Percentiles rank a stretch among this genome's conserved stretches.
Evolutionary conservation across 176 grass and related monocot genomes (phyloP).

Genomic region (Oryza brachyantha): DNA sequence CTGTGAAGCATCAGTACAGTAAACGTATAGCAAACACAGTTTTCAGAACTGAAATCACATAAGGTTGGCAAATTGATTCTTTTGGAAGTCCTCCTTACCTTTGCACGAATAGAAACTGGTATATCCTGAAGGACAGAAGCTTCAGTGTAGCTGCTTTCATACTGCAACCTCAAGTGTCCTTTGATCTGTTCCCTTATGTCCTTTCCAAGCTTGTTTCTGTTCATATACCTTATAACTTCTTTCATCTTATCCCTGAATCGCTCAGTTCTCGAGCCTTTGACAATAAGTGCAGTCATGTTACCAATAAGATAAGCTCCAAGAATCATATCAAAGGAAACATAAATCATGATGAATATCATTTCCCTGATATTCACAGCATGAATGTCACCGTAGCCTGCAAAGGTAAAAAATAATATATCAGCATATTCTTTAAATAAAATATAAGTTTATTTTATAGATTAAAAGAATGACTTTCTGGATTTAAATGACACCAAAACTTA

Average conservation of each 20-base stretch:
- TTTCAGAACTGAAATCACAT: background rate
- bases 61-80: background rate
- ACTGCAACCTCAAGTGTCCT: slow-evolving; percentile 83
- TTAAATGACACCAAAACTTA: slow-evolving; percentile 20
- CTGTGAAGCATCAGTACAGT: background rate
- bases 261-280: slow-evolving; percentile 97
- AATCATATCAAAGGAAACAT: slow-evolving; percentile 99
- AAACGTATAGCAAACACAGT: background rate
- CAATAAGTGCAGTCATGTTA: slow-evolving; percentile 98
- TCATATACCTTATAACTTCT: slow-evolving; percentile 93
- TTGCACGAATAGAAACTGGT: slow-evolving; percentile 85
- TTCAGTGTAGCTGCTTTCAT: slow-evolving; percentile 93
- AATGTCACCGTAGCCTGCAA: slow-evolving; percentile 96
- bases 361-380: slow-evolving; percentile 92
- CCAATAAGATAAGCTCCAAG: slow-evolving; percentile 96
- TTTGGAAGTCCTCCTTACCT: slow-evolving; percentile 40
- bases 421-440: background rate
- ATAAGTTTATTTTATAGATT: background rate
- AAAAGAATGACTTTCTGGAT: background rate
- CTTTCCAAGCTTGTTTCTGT: slow-evolving; percentile 85
- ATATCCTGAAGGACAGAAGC: slow-evolving; percentile 90
- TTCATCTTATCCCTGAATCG: slow-evolving; percentile 98
- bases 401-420: background rate
- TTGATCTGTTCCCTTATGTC: slow-evolving; percentile 91
- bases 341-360: slow-evolving; percentile 99